These are phyloP conservation scores for Thalassiosira profunda DNA, from an alignment of 108 stramenopile species.

Conservation along the genomic window DNA sequence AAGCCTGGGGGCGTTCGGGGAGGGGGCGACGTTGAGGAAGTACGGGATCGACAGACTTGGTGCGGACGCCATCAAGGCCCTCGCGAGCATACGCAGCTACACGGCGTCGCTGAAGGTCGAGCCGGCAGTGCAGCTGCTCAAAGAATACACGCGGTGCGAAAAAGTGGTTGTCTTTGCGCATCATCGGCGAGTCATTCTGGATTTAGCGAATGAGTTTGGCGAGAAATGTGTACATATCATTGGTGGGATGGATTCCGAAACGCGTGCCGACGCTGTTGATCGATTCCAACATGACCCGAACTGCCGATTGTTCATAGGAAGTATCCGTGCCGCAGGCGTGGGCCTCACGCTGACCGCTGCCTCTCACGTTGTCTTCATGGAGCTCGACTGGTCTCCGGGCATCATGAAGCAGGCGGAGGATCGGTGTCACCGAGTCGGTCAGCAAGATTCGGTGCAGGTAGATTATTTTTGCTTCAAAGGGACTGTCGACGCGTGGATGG, in stretches of 20 bases:
- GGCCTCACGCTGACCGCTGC: constrained; percentile 98
- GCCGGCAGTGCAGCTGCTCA: constrained; percentile 28
- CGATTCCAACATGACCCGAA: constrained; percentile 91
- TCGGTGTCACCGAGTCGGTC: constrained; percentile 97
- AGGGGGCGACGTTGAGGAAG: constrained; percentile 65
- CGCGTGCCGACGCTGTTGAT: constrained; percentile 92
- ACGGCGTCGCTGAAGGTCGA: neutral
- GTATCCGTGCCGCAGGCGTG: constrained; percentile 97
- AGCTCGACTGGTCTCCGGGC: constrained; percentile 97
- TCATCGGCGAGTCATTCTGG: constrained; percentile 35
- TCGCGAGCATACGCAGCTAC: too few relatives aligned
- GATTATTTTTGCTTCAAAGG: constrained; percentile 90
- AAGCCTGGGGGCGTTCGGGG: constrained; percentile 77
- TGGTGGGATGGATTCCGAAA: constrained; percentile 86
- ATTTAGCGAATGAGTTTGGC: constrained; percentile 42
- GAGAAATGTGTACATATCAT: constrained; percentile 95
- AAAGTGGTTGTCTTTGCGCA: neutral
- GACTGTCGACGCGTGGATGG: constrained; percentile 92
- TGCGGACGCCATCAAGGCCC: too few relatives aligned
- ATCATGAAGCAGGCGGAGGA: constrained; percentile 99
- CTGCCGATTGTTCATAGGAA: constrained; percentile 88
- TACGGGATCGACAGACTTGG: too few relatives aligned
- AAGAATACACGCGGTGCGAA: constrained; percentile 6
- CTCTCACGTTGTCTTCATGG: constrained; percentile 97
- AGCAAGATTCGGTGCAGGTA: constrained; percentile 86